These are phyloP conservation scores for Podaxis mareebaensis DNA, from an alignment of 768 basidiomycete species.

Conservation along the genomic window DNA sequence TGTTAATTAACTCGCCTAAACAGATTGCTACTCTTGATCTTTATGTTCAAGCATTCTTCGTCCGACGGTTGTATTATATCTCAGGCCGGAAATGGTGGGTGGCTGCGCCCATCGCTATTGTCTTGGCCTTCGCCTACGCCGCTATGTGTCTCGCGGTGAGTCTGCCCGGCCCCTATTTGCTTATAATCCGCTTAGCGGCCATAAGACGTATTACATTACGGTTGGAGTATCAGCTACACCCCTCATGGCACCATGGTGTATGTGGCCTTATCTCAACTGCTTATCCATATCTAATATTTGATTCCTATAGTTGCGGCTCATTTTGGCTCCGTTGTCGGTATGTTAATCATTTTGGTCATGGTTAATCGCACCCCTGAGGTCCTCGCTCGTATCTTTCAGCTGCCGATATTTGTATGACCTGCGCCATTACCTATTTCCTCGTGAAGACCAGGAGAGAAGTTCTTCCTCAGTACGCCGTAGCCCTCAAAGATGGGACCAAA, in stretches of 20 bases:
- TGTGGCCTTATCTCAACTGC: conserved; percentile 2
- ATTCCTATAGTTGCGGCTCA: conserved; percentile 10
- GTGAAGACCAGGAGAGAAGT: conserved; percentile 29
- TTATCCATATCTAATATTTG: neutral
- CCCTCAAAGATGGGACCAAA: neutral
- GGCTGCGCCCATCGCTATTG: conserved; percentile 23
- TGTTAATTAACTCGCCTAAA: neutral
- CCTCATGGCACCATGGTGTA: conserved; percentile 31
- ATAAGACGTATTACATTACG: conserved; percentile 31
- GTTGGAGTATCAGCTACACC: conserved; percentile 16
- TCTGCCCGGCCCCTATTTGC: neutral
- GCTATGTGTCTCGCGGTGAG: conserved; percentile 31
- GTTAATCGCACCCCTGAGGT: neutral
- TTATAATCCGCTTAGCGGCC: neutral
- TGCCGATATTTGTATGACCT: conserved; percentile 30
- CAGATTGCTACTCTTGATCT: conserved; percentile 33
- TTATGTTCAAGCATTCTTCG: conserved; percentile 36
- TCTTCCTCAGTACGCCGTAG: conserved; percentile 26
- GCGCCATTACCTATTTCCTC: conserved; percentile 30
- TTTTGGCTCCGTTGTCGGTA: conserved; percentile 14
- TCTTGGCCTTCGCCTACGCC: conserved; percentile 31
- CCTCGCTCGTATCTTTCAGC: conserved; percentile 18
- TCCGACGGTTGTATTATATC: conserved; percentile 31
- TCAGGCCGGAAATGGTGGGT: conserved; percentile 26
- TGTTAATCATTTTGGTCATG: neutral